Base-by-base conservation (phyloP, 306 rosid genomes). In the Vicia faba region DNA sequence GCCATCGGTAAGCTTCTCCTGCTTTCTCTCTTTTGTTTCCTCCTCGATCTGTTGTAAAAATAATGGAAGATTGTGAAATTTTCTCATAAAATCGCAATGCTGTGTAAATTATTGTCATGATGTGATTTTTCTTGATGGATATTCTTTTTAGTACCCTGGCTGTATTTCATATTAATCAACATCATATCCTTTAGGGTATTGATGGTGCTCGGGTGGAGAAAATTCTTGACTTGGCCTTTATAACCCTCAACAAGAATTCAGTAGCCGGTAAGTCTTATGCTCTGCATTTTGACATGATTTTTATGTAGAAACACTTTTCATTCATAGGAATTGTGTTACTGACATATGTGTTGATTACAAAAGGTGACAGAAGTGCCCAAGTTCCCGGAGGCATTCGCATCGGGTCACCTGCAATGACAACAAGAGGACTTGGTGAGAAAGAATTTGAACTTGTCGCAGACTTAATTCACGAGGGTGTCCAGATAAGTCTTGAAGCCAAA, bases 121-220 rank as follows among this genome's bases (percentile, higher is more conserved):
- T 49, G 19, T 46, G 50, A 68, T 66, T 66, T 66, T 72, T 5
- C 70, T 78, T 51, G 61, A 44, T 26, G 44, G 31, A 51, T 71
- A 11, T 55, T 23, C 7, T 38, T 43, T 53, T 63, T 55, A 25
- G 46, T 18, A 33, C 36, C 66, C 45, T 13, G 28, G n/a, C 12
- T 62, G n/a, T 58, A 39, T 72, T 38, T 64, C 13, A 51, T 56
- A 55, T 71, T 76, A 74, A 72, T 57, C 64, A 70, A 68, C 61
- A 33, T 39, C 25, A 23, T 45, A 46, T 64, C 41, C 14, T 26
- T 11, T 73, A 89, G 98, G 96, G 96, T 43, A 71, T 93, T 12
- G 98, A 93, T 75, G 98, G 96, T 56, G 98, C 98, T 43, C 89
- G 98, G 29, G 96, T 40, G 33, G 98, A 93, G 83, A 93, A 93